A percentile compares a stretch with the other conserved stretches of the same genome.
These are phyloP conservation scores for Piedraia hortae DNA, from an alignment of 2,329 filamentous ascomycete species.

Conservation along the genomic window DNA sequence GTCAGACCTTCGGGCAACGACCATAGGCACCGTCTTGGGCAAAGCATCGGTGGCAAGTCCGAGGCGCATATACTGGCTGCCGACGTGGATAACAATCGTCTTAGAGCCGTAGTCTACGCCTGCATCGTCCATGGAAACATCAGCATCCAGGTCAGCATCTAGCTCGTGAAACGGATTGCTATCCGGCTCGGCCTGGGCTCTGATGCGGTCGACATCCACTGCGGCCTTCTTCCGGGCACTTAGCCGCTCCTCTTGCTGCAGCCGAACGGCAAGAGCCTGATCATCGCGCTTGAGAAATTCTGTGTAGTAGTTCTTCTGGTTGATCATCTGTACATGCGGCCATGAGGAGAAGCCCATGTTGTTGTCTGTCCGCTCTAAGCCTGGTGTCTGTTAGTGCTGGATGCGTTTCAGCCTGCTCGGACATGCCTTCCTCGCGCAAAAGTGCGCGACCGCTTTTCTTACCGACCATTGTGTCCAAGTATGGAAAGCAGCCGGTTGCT, in stretches of 20 bases:
- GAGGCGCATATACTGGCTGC: constrained; percentile 83
- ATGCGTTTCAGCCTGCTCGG: background rate
- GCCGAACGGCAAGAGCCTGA: constrained; percentile 66
- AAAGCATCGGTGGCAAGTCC: constrained; percentile 88
- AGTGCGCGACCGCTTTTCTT: constrained; percentile 37
- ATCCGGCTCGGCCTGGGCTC: constrained; percentile 41
- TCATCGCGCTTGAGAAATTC: constrained; percentile 98
- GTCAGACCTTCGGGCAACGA: constrained; percentile 52
- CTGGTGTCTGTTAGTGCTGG: constrained; percentile 19
- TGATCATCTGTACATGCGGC: constrained; percentile 80
- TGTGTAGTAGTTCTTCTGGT: constrained; percentile 97
- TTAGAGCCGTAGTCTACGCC: constrained; percentile 48
- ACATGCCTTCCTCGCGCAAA: constrained; percentile 29
- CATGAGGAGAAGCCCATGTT: constrained; percentile 87
- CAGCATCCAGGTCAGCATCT: constrained; percentile 13
- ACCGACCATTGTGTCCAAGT: constrained; percentile 34
- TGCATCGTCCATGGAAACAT: constrained; percentile 30
- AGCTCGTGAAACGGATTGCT: constrained; percentile 14
- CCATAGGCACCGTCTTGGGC: constrained; percentile 83
- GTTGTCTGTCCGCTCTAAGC: constrained; percentile 90
- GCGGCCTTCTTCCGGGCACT: constrained; percentile 64
- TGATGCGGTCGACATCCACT: constrained; percentile 62
- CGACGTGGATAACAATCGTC: constrained; percentile 81
- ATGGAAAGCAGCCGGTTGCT: no score
- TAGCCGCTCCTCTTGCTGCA: constrained; percentile 65